phyloP scores from a whole-genome alignment of 1,284 basidiomycete species.

The Exsudoporus floridanus region DNA sequence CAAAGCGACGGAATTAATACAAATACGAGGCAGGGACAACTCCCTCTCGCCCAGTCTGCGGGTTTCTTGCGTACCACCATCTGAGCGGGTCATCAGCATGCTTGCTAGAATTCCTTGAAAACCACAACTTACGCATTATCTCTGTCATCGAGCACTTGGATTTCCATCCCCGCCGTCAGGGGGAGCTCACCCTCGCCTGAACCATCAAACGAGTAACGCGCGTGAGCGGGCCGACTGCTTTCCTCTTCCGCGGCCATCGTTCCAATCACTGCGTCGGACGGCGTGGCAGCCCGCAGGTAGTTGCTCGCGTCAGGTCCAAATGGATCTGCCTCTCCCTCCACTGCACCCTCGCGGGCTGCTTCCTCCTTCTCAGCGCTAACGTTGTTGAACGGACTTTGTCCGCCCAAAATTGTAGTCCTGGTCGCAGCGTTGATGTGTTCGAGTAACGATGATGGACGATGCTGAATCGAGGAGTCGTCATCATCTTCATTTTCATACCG shows the following conservation, averaged over 20 bases:
- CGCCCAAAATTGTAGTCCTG: constrained; percentile 71
- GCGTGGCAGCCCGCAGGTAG: constrained; percentile 74
- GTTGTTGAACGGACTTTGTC: constrained; percentile 48
- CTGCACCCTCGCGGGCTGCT: constrained; percentile 36
- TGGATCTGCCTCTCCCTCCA: constrained; percentile 39
- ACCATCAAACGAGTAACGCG: constrained; percentile 78
- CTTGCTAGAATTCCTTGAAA: neutral
- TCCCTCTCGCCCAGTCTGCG: constrained; percentile 75
- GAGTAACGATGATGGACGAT: constrained; percentile 76
- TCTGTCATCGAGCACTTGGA: constrained; percentile 75
- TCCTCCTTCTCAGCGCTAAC: constrained; percentile 55
- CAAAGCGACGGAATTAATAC: constrained; percentile 48
- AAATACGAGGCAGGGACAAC: constrained; percentile 88
- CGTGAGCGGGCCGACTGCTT: constrained; percentile 68
- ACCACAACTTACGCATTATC: constrained; percentile 68
- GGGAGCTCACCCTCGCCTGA: constrained; percentile 73
- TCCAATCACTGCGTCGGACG: constrained; percentile 68
- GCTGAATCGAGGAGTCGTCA: constrained; percentile 69
- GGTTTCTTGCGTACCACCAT: constrained; percentile 90
- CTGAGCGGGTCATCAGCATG: constrained; percentile 40
- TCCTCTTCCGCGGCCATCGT: constrained; percentile 60
- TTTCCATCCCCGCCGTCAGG: constrained; percentile 66
- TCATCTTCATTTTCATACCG: constrained; percentile 69
- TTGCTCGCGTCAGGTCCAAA: constrained; percentile 73
- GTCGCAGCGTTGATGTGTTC: constrained; percentile 88